Percentiles rank a stretch among this genome's conserved stretches.
phyloP scores from a whole-genome alignment of 2,329 filamentous ascomycete genomes.

The Lasiodiplodia gonubiensis region DNA sequence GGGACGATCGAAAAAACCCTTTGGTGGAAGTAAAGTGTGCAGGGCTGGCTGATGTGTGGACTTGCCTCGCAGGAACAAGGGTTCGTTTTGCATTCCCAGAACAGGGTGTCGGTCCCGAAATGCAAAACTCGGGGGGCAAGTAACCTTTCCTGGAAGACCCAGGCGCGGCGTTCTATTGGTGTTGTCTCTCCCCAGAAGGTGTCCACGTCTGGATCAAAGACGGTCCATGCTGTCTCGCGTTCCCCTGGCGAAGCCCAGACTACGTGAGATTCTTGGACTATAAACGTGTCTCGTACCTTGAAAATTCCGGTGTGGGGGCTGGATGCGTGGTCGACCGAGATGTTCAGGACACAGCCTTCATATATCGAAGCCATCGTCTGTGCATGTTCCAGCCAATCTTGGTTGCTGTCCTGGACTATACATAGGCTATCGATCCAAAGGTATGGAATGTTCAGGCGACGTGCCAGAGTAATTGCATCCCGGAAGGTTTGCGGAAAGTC shows the following conservation, averaged over 20 bases:
- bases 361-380: not conserved
- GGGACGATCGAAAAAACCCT: not conserved
- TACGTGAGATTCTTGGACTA: too few relatives aligned
- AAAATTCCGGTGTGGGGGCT: too few relatives aligned
- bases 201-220: too few relatives aligned
- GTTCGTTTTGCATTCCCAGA: not conserved
- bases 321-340: too few relatives aligned
- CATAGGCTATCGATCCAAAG: not conserved
- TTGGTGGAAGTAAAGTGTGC: too few relatives aligned
- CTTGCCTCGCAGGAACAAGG: not conserved
- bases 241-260: too few relatives aligned
- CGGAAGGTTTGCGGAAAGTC: not conserved
- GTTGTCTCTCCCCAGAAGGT: too few relatives aligned
- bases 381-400: not conserved
- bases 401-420: not conserved
- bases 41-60: not conserved
- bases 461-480: not conserved
- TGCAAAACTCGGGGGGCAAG: not conserved
- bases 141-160: not conserved
- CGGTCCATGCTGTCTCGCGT: too few relatives aligned
- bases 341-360: not conserved
- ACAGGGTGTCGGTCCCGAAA: not conserved
- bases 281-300: too few relatives aligned
- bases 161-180: too few relatives aligned
- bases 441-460: constrained; percentile 30